phyloP scores from a whole-genome alignment of 768 basidiomycete species.

The Aureoboletus auriporus region DNA sequence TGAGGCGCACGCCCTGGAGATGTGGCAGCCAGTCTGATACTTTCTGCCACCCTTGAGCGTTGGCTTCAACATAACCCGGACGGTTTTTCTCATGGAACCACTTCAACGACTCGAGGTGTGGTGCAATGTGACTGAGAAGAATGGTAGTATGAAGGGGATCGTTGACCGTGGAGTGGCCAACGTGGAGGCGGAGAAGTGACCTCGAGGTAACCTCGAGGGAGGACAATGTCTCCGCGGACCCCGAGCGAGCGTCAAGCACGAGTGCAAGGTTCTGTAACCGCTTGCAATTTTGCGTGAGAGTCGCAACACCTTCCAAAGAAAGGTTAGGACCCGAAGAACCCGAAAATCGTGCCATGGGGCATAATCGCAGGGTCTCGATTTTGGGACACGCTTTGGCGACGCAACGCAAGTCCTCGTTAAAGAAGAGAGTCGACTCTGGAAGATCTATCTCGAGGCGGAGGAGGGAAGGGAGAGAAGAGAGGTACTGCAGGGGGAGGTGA shows the following conservation, averaged over 20 bases:
- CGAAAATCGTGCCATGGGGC: slow-evolving; percentile 66
- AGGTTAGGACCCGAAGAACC: slow-evolving; percentile 49
- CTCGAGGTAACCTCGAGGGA: slow-evolving; percentile 52
- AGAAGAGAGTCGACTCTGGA: slow-evolving; percentile 69
- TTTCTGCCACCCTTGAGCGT: slow-evolving; percentile 66
- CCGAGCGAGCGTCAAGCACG: slow-evolving; percentile 56
- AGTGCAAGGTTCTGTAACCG: slow-evolving; percentile 62
- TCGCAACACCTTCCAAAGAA: slow-evolving; percentile 59
- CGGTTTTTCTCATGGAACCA: slow-evolving; percentile 79
- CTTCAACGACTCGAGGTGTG: slow-evolving; percentile 62
- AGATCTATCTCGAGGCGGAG: slow-evolving; percentile 72
- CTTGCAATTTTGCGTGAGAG: slow-evolving; percentile 54
- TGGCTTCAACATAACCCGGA: slow-evolving; percentile 62
- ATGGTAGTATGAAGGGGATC: slow-evolving; percentile 70
- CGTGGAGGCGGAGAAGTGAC: slow-evolving; percentile 65
- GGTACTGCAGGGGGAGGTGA: slow-evolving; percentile 57
- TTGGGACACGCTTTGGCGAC: slow-evolving; percentile 62
- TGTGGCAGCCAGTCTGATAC: slow-evolving; percentile 69
- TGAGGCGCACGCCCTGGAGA: slow-evolving; percentile 60
- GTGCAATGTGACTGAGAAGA: slow-evolving; percentile 74
- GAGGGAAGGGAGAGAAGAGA: slow-evolving; percentile 52
- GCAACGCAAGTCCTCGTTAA: slow-evolving; percentile 53
- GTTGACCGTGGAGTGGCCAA: slow-evolving; percentile 70
- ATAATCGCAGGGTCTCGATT: slow-evolving; percentile 64
- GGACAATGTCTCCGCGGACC: slow-evolving; percentile 41